These are phyloP conservation scores for Talaromyces stipitatus DNA, from an alignment of 495 filamentous ascomycete genomes.

Conservation along the genomic window DNA sequence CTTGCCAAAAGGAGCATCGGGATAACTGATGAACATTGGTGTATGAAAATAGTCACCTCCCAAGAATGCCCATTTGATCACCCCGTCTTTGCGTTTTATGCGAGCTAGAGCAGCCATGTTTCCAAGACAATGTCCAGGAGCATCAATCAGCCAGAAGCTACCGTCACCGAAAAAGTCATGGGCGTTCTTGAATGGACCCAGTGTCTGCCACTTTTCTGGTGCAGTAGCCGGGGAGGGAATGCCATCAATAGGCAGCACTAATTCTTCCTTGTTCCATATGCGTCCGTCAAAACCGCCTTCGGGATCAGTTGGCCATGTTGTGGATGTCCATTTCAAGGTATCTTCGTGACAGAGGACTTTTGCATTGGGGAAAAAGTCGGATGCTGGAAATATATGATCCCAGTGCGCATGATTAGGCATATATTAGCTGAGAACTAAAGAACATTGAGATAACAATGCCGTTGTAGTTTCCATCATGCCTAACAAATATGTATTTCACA, in stretches of 20 bases:
- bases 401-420: background rate
- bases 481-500: background rate
- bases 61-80: background rate
- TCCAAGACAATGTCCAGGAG: slow-evolving; percentile 20
- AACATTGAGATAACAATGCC: no score
- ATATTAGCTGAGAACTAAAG: no score
- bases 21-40: background rate
- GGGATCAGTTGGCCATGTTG: background rate
- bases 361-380: background rate
- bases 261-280: background rate
- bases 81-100: background rate
- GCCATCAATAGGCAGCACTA: background rate
- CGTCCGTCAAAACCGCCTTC: background rate
- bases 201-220: slow-evolving; percentile 4
- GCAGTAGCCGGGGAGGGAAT: background rate
- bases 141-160: slow-evolving; percentile 24
- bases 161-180: slow-evolving; percentile 23
- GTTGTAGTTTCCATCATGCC: background rate
- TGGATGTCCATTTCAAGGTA: background rate
- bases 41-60: background rate
- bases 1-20: background rate
- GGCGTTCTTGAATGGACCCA: slow-evolving; percentile 22
- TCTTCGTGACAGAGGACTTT: background rate
- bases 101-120: slow-evolving; percentile 15
- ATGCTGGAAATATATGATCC: background rate